Evolutionary conservation across 768 basidiomycete genomes (phyloP), one percentile per base, ranked within the genome.

Genomic region (Mrakia gelida): DNA sequence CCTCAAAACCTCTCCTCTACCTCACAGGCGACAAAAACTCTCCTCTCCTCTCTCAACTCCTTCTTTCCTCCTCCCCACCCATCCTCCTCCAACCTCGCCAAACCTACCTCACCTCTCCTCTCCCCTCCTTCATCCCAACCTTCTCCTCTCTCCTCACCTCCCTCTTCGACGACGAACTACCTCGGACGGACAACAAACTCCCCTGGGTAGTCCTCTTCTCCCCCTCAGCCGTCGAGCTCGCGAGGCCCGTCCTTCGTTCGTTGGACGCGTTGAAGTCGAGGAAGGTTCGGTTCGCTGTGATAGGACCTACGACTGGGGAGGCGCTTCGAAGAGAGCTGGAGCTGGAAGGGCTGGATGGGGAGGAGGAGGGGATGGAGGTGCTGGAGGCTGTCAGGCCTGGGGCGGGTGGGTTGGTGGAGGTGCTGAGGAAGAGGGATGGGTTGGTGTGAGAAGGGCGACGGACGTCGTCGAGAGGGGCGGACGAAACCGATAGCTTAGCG

Each of bases 21-120:
- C 87, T 96, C 13, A 92, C 90, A 16, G 93, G 93, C 30, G 94
- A 95, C 87, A 95, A 94, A 86, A 93, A 92, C 78, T 74, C 77
- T 3, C 62, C 77, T 15, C 49, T 77, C 10, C 71, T 77, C 16
- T 70, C 30, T 1, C 59, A 77, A 28, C 59, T 61, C 23, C 76
- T 77, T 4, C 1, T 4, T 1, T 26, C 59, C 7, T 5, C 28
- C 34, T 45, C 71, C 8, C 70, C 70, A 9, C 70, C 76, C 28
- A 13, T 77, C 30, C 6, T 6, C 21, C 59, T 77, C 18, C 23
- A n/a, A 1, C 30, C 76, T 10, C 59, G 30, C 11, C 70, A 77
- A 32, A 70, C 70, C 21, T 77, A 77, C 71, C 41, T 45, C 34
- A 77, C 76, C 13, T 61, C 28, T 26, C 56, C 76, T 2, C 32